Evolutionary conservation across 1,284 basidiomycete genomes (phyloP).

Genomic region (Boletus smithii): DNA sequence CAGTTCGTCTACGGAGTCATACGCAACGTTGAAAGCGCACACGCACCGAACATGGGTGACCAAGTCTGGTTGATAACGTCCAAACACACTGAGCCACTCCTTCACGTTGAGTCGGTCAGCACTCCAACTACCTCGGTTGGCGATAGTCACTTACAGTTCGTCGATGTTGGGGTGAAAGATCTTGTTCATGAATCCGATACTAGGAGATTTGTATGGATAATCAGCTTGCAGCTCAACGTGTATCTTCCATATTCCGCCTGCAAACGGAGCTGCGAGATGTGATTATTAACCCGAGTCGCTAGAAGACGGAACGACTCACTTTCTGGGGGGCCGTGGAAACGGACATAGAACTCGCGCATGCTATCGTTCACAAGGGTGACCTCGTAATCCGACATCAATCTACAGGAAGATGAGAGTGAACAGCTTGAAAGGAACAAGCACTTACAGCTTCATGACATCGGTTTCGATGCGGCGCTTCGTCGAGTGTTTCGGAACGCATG

Average conservation of each 20-base stretch:
- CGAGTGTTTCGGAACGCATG: constrained; percentile 26
- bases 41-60: constrained; percentile 95
- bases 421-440: constrained; percentile 15
- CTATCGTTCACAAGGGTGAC: constrained; percentile 96
- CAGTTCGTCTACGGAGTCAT: constrained; percentile 7
- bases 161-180: constrained; percentile 99
- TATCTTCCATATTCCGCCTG: constrained; percentile 97
- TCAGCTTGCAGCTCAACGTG: constrained; percentile 99
- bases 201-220: constrained; percentile 98
- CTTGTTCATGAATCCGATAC: constrained; percentile 99
- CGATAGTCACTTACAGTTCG: constrained; percentile 65
- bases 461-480: constrained; percentile 96
- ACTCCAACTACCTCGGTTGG: not conserved
- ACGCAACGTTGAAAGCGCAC: constrained; percentile 1
- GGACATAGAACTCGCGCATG: constrained; percentile 98
- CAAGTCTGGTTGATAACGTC: constrained; percentile 99
- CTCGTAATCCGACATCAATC: constrained; percentile 96
- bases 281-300: constrained; percentile 11
- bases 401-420: constrained; percentile 35
- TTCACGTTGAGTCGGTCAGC: constrained; percentile 33
- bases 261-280: constrained; percentile 76
- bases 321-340: constrained; percentile 91
- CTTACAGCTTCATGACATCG: constrained; percentile 98
- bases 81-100: constrained; percentile 92
- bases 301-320: constrained; percentile 57